A percentile compares a stretch with the other conserved stretches of the same genome.
Evolutionary conservation across 192 early-diverging fungal species (phyloP).

Genomic region (Gigaspora rosea): DNA sequence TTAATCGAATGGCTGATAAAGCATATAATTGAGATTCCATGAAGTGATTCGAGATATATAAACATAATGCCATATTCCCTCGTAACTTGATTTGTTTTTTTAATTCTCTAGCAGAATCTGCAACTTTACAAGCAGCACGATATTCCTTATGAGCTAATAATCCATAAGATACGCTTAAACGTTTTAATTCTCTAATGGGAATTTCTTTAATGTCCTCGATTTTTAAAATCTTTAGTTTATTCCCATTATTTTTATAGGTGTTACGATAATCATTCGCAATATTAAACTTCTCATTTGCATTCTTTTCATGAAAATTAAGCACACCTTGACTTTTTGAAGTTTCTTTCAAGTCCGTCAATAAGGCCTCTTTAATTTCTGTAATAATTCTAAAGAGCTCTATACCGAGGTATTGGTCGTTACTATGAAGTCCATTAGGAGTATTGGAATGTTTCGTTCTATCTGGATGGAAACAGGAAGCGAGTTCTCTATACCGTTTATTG

Average conservation of each 20-base stretch:
- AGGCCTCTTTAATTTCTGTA: neutral
- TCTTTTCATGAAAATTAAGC: conserved; percentile 1
- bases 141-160: neutral
- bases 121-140: conserved; percentile 8
- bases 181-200: neutral
- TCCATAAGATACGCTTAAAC: neutral
- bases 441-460: neutral
- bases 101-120: neutral
- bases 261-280: conserved; percentile 8
- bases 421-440: neutral
- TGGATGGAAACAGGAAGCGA: conserved; percentile 7
- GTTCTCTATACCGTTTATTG: conserved; percentile 2
- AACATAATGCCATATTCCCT: conserved; percentile 9
- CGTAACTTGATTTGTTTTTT: conserved; percentile 9
- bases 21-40: conserved; percentile 7
- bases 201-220: neutral
- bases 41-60: neutral
- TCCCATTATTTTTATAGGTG: neutral
- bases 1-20: conserved; percentile 10
- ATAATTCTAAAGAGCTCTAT: neutral
- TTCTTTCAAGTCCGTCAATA: neutral
- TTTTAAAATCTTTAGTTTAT: conserved; percentile 6
- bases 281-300: neutral
- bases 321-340: neutral
- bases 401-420: neutral